These are phyloP conservation scores for Pseudozyma sp. DNA, from an alignment of 1,284 basidiomycete species.

Conservation along the genomic window DNA sequence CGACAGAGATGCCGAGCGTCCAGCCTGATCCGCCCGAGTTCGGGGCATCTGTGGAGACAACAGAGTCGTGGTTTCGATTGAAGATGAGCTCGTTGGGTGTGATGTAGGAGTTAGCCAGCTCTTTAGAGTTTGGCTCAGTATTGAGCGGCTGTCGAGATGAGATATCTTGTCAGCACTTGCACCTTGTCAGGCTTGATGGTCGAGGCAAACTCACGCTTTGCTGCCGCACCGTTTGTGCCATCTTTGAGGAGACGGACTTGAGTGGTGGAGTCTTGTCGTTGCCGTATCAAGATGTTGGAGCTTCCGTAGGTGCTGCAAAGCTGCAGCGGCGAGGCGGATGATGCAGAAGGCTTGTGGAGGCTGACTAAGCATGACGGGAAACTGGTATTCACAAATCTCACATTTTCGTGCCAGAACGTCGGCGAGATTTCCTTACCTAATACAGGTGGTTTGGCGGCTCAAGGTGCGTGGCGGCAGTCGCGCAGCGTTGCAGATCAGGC, in stretches of 20 bases:
- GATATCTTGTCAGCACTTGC: background rate
- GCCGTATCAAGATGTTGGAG: no score
- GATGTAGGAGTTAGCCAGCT: constrained; percentile 28
- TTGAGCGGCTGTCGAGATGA: constrained; percentile 37
- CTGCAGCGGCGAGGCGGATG: no score
- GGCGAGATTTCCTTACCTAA: background rate
- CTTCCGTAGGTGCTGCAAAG: no score
- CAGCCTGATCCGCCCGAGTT: constrained; percentile 4
- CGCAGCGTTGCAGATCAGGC: no score
- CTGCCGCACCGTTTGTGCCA: constrained; percentile 30
- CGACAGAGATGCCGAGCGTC: constrained; percentile 24
- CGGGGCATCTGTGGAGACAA: constrained; percentile 6
- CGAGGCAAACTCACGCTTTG: constrained; percentile 10
- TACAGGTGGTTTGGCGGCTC: background rate
- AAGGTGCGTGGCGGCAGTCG: no score
- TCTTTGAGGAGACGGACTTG: background rate
- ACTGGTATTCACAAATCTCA: no score
- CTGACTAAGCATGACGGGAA: background rate
- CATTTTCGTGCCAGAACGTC: no score
- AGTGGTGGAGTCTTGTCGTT: background rate
- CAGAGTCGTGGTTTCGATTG: constrained; percentile 54
- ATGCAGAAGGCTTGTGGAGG: background rate
- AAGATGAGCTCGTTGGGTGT: constrained; percentile 50
- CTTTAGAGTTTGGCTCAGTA: constrained; percentile 36
- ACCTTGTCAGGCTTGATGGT: background rate